Conservation (phyloP, 1,139 yeast genomes). For the Arxiozyma slooffiae region DNA sequence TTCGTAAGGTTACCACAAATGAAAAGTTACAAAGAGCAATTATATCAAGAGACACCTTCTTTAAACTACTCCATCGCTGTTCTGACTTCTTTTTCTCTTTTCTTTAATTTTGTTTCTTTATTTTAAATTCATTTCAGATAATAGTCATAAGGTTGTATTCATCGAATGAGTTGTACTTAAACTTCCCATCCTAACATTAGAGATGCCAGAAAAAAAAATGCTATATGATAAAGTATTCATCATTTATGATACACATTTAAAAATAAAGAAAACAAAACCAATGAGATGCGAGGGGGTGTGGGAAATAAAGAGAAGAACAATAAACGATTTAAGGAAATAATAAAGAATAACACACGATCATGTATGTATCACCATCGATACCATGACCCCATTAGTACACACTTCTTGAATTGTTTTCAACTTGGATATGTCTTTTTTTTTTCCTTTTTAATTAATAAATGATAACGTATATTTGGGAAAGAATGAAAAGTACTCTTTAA, state of each 20-base stretch:
- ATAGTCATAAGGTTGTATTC: conserved; percentile 23
- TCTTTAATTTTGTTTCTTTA: not conserved
- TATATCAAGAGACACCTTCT: no score
- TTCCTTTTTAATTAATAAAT: no score
- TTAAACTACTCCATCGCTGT: no score
- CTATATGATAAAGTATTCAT: conserved; percentile 18
- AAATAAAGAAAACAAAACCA: not conserved
- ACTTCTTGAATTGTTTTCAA: not conserved
- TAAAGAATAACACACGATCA: not conserved
- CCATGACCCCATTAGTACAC: not conserved
- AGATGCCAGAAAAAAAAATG: conserved; percentile 30
- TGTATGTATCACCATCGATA: no score
- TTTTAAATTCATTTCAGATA: conserved; percentile 5
- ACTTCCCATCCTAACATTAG: conserved; percentile 31
- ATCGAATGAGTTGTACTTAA: conserved; percentile 31
- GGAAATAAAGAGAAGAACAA: not conserved
- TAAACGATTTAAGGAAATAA: not conserved
- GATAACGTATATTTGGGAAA: no score
- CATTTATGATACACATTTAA: conserved; percentile 10
- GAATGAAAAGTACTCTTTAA: no score
- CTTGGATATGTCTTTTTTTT: no score
- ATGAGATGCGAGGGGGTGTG: no score
- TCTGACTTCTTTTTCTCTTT: not conserved
- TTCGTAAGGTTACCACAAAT: no score
- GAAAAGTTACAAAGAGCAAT: no score